Evolutionary conservation across 495 filamentous ascomycete species (phyloP).

Genomic region (Annulohypoxylon stygium): DNA sequence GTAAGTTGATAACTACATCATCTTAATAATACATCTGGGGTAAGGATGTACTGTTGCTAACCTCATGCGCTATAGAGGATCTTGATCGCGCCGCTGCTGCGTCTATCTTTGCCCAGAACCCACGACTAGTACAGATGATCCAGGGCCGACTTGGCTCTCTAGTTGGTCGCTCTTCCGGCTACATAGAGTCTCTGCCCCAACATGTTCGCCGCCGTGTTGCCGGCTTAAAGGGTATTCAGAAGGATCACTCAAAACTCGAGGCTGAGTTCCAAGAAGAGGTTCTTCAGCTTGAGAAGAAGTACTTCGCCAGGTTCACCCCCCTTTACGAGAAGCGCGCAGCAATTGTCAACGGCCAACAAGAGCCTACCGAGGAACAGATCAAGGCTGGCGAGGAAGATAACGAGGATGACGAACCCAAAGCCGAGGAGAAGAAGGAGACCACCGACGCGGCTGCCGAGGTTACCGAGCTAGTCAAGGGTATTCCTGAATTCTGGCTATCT

Average conservation of each 20-base stretch:
- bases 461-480: conserved; percentile 71
- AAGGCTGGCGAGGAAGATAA: conserved; percentile 86
- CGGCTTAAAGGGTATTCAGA: conserved; percentile 97
- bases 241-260: conserved; percentile 98
- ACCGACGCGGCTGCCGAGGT: conserved; percentile 64
- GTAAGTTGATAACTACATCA: conserved; percentile 64
- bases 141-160: conserved; percentile 94
- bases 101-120: conserved; percentile 93
- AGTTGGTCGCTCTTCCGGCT: conserved; percentile 95
- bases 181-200: conserved; percentile 93
- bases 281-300: conserved; percentile 97
- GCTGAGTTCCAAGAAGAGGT: conserved; percentile 98
- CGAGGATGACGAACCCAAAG: conserved; percentile 72
- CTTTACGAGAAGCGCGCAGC: conserved; percentile 94
- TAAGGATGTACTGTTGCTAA: conserved; percentile 36
- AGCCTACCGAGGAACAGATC: conserved; percentile 89
- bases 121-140: conserved; percentile 93
- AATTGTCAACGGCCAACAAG: conserved; percentile 88
- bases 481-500: conserved; percentile 99
- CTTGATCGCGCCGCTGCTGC: conserved; percentile 88
- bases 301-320: conserved; percentile 97
- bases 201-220: conserved; percentile 92
- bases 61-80: conserved; percentile 73
- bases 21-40: conserved; percentile 16
- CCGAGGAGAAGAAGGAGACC: conserved; percentile 68